Evolutionary conservation across 176 grass and related monocot species (phyloP).

Genomic region (Eleusine indica): DNA sequence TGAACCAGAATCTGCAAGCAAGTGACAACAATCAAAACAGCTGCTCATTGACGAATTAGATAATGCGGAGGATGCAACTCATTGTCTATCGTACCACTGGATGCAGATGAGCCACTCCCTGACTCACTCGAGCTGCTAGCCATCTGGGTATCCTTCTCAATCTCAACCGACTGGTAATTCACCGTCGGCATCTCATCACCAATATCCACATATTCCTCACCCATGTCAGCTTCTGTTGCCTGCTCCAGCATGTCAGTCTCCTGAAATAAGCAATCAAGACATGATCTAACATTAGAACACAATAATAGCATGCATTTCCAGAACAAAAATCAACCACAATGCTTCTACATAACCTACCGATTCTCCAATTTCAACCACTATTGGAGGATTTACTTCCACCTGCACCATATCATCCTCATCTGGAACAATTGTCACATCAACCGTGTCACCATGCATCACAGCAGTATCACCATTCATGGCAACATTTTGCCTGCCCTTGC

Average conservation of each 20-base stretch:
- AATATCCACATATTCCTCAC: conserved; percentile 90
- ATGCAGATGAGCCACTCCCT: conserved; percentile 75
- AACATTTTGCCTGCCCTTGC: conserved; percentile 44
- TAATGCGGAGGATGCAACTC: not conserved
- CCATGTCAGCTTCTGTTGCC: conserved; percentile 41
- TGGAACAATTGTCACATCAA: conserved; percentile 35
- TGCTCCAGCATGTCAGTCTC: conserved; percentile 26
- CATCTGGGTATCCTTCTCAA: conserved; percentile 59
- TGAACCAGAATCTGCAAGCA: conserved; percentile 64
- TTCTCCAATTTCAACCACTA: conserved; percentile 43
- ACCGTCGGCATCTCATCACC: conserved; percentile 74
- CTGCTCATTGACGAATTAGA: not conserved
- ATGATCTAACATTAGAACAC: not conserved
- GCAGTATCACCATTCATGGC: conserved; percentile 23
- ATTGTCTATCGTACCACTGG: conserved; percentile 55
- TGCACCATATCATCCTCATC: conserved; percentile 33
- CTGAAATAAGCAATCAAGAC: conserved; percentile 17
- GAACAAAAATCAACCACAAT: not conserved
- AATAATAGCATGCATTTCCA: not conserved
- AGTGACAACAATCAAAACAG: not conserved
- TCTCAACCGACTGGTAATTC: conserved; percentile 85
- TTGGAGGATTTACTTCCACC: conserved; percentile 44
- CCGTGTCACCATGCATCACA: conserved; percentile 34
- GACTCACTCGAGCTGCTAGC: conserved; percentile 75
- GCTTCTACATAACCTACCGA: conserved; percentile 34